These are phyloP conservation scores for Magnusiomyces magnusii DNA, from an alignment of 1,139 yeast species.

Conservation along the genomic window DNA sequence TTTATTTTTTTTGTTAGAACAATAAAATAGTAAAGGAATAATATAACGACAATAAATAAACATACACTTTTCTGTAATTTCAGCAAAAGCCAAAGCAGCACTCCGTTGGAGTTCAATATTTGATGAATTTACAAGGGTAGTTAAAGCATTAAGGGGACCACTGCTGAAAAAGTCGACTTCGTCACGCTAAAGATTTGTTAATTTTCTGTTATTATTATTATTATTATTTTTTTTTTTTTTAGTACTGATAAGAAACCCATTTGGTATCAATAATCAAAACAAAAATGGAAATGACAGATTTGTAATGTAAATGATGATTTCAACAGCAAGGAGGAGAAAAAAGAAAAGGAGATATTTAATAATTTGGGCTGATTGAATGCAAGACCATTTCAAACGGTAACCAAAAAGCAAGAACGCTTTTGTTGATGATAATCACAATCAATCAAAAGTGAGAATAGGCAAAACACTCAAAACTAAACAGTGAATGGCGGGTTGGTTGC, in stretches of 20 bases:
- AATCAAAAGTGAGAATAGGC: too few relatives aligned
- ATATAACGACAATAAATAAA: not conserved
- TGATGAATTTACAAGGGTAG: conserved; percentile 89
- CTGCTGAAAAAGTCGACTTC: conserved; percentile 77
- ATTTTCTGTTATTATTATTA: too few relatives aligned
- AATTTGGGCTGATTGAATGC: not conserved
- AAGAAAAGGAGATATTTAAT: not conserved
- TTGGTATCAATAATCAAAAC: too few relatives aligned
- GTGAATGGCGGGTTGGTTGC: not conserved
- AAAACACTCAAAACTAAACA: not conserved
- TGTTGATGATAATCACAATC: too few relatives aligned
- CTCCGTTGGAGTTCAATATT: conserved; percentile 92
- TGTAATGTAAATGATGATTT: too few relatives aligned
- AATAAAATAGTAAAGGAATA: too few relatives aligned
- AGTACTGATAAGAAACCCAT: too few relatives aligned
- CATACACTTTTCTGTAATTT: conserved; percentile 75
- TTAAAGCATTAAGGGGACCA: conserved; percentile 78
- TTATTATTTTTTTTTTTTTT: too few relatives aligned
- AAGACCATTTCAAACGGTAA: not conserved
- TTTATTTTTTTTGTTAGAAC: too few relatives aligned
- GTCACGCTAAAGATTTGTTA: conserved; percentile 40
- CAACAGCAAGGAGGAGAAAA: not conserved
- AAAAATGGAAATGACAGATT: too few relatives aligned
- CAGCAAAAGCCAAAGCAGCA: conserved; percentile 98
- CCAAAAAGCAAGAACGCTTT: not conserved